Evolutionary conservation across 352 stramenopile species (phyloP).

Genomic region (Lagenidium giganteum): DNA sequence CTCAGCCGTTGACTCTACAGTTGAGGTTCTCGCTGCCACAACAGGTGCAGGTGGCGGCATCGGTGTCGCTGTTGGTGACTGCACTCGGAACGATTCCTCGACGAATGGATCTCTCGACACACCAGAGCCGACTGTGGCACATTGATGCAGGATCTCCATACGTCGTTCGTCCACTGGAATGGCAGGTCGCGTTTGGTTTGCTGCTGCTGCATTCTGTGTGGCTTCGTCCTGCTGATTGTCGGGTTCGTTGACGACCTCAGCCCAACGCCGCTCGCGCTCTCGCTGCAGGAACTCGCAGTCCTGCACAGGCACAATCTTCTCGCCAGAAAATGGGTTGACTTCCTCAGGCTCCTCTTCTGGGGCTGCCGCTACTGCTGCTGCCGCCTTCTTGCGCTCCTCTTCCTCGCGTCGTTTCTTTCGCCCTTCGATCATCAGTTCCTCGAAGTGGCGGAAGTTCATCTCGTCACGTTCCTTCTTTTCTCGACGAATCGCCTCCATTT

Average conservation of each 20-base stretch:
- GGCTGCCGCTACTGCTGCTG: slow-evolving; percentile 8
- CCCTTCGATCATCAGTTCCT: slow-evolving; percentile 83
- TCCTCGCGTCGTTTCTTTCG: slow-evolving; percentile 45
- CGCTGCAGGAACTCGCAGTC: slow-evolving; percentile 57
- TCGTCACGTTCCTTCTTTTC: slow-evolving; percentile 87
- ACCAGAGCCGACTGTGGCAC: slow-evolving; percentile 48
- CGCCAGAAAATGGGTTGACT: slow-evolving; percentile 63
- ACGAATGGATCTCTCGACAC: slow-evolving; percentile 47
- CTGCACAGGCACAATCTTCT: slow-evolving; percentile 57
- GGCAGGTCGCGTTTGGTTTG: slow-evolving; percentile 2
- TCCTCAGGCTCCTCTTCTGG: slow-evolving; percentile 18
- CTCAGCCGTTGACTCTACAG: too few relatives aligned
- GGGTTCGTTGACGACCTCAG: slow-evolving; percentile 42
- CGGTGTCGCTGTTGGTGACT: not conserved
- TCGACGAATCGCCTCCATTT: slow-evolving; percentile 79
- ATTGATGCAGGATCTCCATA: slow-evolving; percentile 68
- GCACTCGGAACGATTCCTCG: slow-evolving; percentile 31
- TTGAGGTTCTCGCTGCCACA: not conserved
- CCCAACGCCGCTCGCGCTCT: slow-evolving; percentile 64
- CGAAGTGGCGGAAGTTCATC: slow-evolving; percentile 82
- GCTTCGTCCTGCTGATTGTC: slow-evolving; percentile 24
- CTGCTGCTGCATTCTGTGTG: not conserved
- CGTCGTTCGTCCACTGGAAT: slow-evolving; percentile 49
- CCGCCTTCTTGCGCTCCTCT: slow-evolving; percentile 21
- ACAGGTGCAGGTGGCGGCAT: slow-evolving; percentile 6